phyloP scores from a whole-genome alignment of 257 asterid genomes.

The Asclepias syriaca region DNA sequence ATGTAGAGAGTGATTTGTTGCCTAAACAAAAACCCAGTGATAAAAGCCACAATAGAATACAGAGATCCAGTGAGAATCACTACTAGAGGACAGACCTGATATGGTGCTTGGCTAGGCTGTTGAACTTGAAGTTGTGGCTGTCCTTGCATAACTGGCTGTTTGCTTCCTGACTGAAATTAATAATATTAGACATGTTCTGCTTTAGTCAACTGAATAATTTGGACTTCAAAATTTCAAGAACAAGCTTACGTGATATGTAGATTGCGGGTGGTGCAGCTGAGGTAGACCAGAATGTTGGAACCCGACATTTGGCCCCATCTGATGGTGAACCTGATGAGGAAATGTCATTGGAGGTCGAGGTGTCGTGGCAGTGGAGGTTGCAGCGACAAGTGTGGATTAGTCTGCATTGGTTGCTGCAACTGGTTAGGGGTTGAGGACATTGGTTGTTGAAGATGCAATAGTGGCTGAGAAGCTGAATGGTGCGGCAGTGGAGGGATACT shows the following conservation, averaged over 20 bases:
- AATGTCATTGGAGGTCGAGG: slow-evolving; percentile 56
- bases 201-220: background rate
- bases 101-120: slow-evolving; percentile 49
- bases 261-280: slow-evolving; percentile 79
- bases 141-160: slow-evolving; percentile 59
- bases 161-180: slow-evolving; percentile 56
- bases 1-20: background rate
- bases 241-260: slow-evolving; percentile 68
- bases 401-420: slow-evolving; percentile 62
- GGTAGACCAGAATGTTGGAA: slow-evolving; percentile 66
- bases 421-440: slow-evolving; percentile 48
- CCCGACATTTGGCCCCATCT: slow-evolving; percentile 61
- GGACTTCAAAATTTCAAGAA: background rate
- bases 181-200: slow-evolving; percentile 18
- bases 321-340: slow-evolving; percentile 68
- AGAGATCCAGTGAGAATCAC: slow-evolving; percentile 11
- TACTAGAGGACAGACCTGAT: slow-evolving; percentile 55
- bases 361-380: slow-evolving; percentile 72
- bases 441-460: slow-evolving; percentile 54
- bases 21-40: background rate
- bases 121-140: slow-evolving; percentile 67
- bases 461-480: slow-evolving; percentile 52
- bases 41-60: background rate
- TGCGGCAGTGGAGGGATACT: slow-evolving; percentile 53
- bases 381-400: slow-evolving; percentile 47